Evolutionary conservation across 1,284 basidiomycete species (phyloP).

Genomic region (Neolentinus lepideus): DNA sequence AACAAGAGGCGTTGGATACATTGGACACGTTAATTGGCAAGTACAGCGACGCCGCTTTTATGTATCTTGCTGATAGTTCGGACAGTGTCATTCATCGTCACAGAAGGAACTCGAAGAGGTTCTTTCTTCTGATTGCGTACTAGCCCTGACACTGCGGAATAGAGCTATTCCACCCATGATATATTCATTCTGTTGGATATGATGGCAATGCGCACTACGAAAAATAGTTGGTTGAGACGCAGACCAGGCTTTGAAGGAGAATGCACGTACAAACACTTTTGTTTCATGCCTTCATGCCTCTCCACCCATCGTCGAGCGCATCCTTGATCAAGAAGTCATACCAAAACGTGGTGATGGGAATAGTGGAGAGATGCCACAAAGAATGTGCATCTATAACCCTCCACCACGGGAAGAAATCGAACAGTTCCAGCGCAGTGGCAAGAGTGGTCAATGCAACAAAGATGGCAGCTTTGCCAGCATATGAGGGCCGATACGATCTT

Average conservation of each 20-base stretch:
- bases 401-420: slow-evolving; percentile 84
- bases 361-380: slow-evolving; percentile 90
- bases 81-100: slow-evolving; percentile 24
- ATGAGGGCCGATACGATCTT: slow-evolving; percentile 45
- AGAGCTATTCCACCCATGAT: not conserved
- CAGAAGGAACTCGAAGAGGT: slow-evolving; percentile 20
- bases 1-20: slow-evolving; percentile 24
- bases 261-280: slow-evolving; percentile 7
- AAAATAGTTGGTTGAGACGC: not conserved
- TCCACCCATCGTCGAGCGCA: slow-evolving; percentile 45
- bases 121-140: not conserved
- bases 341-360: slow-evolving; percentile 77
- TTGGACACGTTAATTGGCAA: slow-evolving; percentile 30
- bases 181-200: too few species aligned
- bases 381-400: slow-evolving; percentile 89
- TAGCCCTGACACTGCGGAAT: not conserved
- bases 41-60: slow-evolving; percentile 6
- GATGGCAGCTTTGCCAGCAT: slow-evolving; percentile 45
- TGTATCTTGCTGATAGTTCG: not conserved
- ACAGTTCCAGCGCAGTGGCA: slow-evolving; percentile 80
- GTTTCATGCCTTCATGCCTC: slow-evolving; percentile 3
- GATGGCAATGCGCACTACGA: too few species aligned
- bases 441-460: slow-evolving; percentile 69
- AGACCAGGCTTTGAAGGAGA: not conserved
- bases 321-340: slow-evolving; percentile 76